Conservation (phyloP, 2,329 filamentous ascomycete species). For the Diaporthe citrichinensis region DNA sequence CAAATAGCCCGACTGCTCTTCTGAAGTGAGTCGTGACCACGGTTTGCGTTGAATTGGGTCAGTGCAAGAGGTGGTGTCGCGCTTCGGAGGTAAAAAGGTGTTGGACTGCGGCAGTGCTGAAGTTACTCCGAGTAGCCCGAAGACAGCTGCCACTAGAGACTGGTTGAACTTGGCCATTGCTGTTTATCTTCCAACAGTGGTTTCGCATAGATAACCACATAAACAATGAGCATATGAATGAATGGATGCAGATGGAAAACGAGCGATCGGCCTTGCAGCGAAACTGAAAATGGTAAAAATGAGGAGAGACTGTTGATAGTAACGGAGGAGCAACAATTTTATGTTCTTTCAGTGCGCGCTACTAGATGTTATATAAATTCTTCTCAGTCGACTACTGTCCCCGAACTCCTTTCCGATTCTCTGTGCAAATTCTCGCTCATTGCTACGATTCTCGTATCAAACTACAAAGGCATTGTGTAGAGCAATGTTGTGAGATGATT, state of each 20-base stretch:
- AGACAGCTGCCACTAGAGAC: not conserved
- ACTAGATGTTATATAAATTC: not conserved
- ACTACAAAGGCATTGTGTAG: not conserved
- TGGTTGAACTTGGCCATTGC: not conserved
- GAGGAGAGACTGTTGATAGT: not conserved
- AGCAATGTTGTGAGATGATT: not conserved
- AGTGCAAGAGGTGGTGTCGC: not conserved
- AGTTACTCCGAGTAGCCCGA: not conserved
- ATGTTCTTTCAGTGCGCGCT: not conserved
- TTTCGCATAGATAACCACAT: not conserved
- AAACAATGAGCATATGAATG: not conserved
- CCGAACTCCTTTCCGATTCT: not conserved
- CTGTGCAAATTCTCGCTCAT: not conserved
- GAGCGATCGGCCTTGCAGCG: not conserved
- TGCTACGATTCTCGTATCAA: not conserved
- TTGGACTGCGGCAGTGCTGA: not conserved
- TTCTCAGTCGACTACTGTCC: not conserved
- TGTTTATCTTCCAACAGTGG: not conserved
- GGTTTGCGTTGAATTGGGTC: constrained; percentile 12
- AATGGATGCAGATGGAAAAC: not conserved
- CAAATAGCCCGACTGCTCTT: constrained; percentile 18
- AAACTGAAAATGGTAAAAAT: not conserved
- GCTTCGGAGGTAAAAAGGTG: not conserved
- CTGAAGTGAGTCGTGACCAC: constrained; percentile 3
- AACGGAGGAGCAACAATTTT: not conserved